Base-by-base conservation (phyloP, 345 rosid species). In the Salix brachista region DNA sequence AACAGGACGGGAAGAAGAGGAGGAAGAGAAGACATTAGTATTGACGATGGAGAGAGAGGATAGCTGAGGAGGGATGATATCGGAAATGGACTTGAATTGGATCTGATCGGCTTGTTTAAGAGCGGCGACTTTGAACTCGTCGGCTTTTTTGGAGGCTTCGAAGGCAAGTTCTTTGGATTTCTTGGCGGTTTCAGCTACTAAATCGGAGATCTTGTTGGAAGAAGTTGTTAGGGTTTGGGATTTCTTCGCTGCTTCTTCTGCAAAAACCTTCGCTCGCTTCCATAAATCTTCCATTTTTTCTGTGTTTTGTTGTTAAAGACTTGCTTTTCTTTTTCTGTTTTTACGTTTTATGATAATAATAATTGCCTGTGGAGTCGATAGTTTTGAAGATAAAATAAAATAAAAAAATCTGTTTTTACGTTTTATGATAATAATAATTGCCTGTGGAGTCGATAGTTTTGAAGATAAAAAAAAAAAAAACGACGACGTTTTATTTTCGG, bases 41-140 rank as follows among this genome's bases (percentile, higher is more conserved):
- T 23, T 69, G 25, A 80, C 84, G 69, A 85, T 84, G 8, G 91
- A 85, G 48, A 89, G 83, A 6, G 90, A 79, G 8, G 89, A 82
- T 42, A 88, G 73, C 70, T 86, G 91, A 34, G 96, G 83, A 62
- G 96, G 91, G 64, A 93, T 86, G 50, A 89, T 81, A 73, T 94
- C 97, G 66, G 97, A 78, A 70, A 95, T 82, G 73, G 97, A 90
- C 83, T 91, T 91, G 70, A 92, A 78, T 65, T 87, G 94, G 90
- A 90, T 84, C 89, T 89, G 97, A 85, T 95, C 97, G 67, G 97
- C 99, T 70, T 95, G 99, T 64, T 89, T 88, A 72, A 92, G 79
- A 44, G 97, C 97, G 32, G 90, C 94, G 80, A 80, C 73, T 78
- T 87, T 93, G 72, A 94, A 72, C 80, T 87, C 84, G 73, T 90